phyloP scores from a whole-genome alignment of 768 basidiomycete species.

The Clathrus columnatus region DNA sequence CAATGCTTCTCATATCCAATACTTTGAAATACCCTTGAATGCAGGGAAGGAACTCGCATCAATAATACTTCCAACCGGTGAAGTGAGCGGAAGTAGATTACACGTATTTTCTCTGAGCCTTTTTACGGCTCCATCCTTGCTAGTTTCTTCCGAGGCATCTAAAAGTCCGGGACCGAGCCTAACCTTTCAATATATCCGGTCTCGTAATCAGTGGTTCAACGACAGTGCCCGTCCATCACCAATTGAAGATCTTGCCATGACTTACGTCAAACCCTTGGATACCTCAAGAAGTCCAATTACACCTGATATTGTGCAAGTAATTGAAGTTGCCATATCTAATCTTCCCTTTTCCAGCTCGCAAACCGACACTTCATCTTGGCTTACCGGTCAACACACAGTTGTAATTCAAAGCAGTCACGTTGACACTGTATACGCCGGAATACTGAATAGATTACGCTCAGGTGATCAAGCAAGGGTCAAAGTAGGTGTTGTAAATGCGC shows the following conservation, averaged over 20 bases:
- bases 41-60: constrained; percentile 30
- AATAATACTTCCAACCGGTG: constrained; percentile 34
- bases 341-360: constrained; percentile 30
- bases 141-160: constrained; percentile 18
- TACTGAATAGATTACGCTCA: constrained; percentile 37
- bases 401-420: constrained; percentile 18
- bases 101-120: constrained; percentile 18
- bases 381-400: constrained; percentile 17
- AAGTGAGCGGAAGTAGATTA: constrained; percentile 27
- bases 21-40: constrained; percentile 32
- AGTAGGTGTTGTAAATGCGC: constrained; percentile 31
- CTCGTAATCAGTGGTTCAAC: constrained; percentile 7
- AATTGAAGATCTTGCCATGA: neutral
- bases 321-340: constrained; percentile 46
- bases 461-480: constrained; percentile 43
- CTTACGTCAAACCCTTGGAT: constrained; percentile 29
- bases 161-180: constrained; percentile 12
- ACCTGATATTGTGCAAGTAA: constrained; percentile 33
- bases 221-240: constrained; percentile 2
- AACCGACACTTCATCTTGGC: constrained; percentile 19
- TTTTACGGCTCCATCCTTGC: constrained; percentile 23
- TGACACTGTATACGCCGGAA: constrained; percentile 33
- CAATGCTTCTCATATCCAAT: constrained; percentile 37
- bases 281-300: constrained; percentile 38
- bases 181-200: constrained; percentile 15